Base-by-base conservation (phyloP, 805 yeast species). In the Kuraishia molischiana region DNA sequence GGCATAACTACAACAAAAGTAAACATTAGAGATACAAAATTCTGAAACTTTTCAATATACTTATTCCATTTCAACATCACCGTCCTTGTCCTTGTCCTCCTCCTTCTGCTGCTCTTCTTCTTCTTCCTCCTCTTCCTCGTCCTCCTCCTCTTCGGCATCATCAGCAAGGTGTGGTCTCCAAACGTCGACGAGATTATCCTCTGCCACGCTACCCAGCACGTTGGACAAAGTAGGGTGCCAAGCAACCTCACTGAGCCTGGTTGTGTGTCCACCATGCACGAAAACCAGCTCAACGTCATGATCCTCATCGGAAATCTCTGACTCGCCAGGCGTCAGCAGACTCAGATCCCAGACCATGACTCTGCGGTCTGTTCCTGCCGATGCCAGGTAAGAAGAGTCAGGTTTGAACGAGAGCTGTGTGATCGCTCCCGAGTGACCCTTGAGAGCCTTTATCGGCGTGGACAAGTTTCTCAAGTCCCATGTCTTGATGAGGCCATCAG, bases 261-360 rank as follows among this genome's bases (percentile, higher is more conserved):
- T 74, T 2, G 87, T 75, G 59, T 86, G 95, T 10, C 95, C 95
- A 13, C 94, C 95, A 56, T 87, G 95, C 50, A 85, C 72, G 52
- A 85, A 86, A 19, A 61, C 59, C 40, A 86, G 67, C 53, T 86
- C 81, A 4, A 95, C 92, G 44, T 87, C 94, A 9, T 77, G 74
- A 41, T 73, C 73, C 39, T 69, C 74, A 35, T 64, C 66, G 37
- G 64, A 69, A 44, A 70, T 74, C 24, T 74, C 80, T n/a, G n/a
- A n/a, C n/a, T n/a, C n/a, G 5, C 69, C 72, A 38, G 75, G 77
- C 22, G 67, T 73, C 40, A 82, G 56, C 41, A 67, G 66, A 40
- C 66, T 62, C 44, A 86, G 62, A 49, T 86, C 86, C 95, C 95
- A 86, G 22, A 78, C 51, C 35, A 79, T 61, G 11, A 82, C 78